A percentile compares a stretch with the other conserved stretches of the same genome.
Conservation (phyloP, 2,329 filamentous ascomycete species). For the Hypoxylon sp. region DNA sequence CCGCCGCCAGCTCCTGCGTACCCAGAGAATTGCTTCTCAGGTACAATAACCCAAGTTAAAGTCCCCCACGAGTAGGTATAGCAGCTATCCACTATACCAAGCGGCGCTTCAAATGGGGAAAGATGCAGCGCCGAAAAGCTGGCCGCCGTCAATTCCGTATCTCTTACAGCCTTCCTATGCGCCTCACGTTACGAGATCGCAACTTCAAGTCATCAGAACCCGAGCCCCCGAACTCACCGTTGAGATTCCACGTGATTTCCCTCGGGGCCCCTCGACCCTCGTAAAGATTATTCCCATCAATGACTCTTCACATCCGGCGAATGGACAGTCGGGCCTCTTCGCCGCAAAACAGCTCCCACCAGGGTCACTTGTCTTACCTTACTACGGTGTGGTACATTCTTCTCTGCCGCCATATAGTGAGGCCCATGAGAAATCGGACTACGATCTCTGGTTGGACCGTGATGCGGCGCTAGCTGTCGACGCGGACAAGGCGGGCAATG, state of each 20-base stretch:
- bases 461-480: constrained; percentile 71
- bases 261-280: constrained; percentile 60
- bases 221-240: constrained; percentile 48
- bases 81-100: neutral
- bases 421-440: constrained; percentile 64
- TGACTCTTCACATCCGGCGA: constrained; percentile 66
- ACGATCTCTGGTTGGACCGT: constrained; percentile 73
- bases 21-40: neutral
- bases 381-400: constrained; percentile 70
- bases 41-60: neutral
- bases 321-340: constrained; percentile 71
- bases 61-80: neutral
- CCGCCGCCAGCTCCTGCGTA: neutral
- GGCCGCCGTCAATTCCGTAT: constrained; percentile 67
- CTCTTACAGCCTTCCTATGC: constrained; percentile 64
- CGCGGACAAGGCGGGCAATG: constrained; percentile 69
- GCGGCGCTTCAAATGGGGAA: constrained; percentile 45
- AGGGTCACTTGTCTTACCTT: constrained; percentile 70
- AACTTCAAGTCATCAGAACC: constrained; percentile 56
- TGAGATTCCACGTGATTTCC: constrained; percentile 53
- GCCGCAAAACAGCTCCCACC: constrained; percentile 66
- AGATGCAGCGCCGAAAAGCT: constrained; percentile 64
- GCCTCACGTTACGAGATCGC: constrained; percentile 57
- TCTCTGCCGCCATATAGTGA: constrained; percentile 49
- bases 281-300: constrained; percentile 68